Evolutionary conservation across 2,329 filamentous ascomycete genomes (phyloP).

Genomic region (Fusarium continuum): DNA sequence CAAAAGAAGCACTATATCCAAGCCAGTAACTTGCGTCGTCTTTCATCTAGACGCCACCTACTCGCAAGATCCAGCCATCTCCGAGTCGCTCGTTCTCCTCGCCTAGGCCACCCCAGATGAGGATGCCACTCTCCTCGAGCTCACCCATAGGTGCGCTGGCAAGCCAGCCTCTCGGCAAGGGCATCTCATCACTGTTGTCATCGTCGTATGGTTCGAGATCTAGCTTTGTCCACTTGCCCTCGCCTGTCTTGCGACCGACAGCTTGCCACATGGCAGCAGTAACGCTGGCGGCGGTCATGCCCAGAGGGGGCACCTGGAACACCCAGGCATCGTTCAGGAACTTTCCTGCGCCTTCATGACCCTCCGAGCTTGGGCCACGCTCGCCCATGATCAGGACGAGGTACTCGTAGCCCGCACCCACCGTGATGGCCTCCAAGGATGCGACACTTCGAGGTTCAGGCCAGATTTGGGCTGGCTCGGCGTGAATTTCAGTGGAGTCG

Average conservation of each 20-base stretch:
- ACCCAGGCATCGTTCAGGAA: constrained; percentile 71
- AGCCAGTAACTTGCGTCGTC: constrained; percentile 1
- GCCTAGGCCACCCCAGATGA: constrained; percentile 69
- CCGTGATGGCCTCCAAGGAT: constrained; percentile 63
- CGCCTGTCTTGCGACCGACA: constrained; percentile 62
- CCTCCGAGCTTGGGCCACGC: constrained; percentile 57
- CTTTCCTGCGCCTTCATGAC: constrained; percentile 60
- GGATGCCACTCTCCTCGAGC: constrained; percentile 65
- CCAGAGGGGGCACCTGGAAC: constrained; percentile 66
- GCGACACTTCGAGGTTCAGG: constrained; percentile 64
- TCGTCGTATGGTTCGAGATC: constrained; percentile 60
- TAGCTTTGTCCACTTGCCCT: constrained; percentile 67
- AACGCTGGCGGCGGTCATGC: constrained; percentile 64
- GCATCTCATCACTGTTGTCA: constrained; percentile 59
- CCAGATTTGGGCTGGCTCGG: constrained; percentile 52
- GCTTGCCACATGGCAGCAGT: constrained; percentile 64
- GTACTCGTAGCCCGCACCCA: constrained; percentile 69
- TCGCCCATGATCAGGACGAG: constrained; percentile 71
- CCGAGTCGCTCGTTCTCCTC: constrained; percentile 61
- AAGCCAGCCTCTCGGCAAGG: constrained; percentile 65
- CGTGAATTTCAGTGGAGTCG: constrained; percentile 49
- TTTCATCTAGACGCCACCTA: constrained; percentile 49
- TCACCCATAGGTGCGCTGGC: constrained; percentile 66
- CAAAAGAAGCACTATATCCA: constrained; percentile 18
- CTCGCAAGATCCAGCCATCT: constrained; percentile 71